Evolutionary conservation across 257 asterid genomes (phyloP), one percentile per base, ranked within the genome.

Genomic region (Eustoma russellianum): DNA sequence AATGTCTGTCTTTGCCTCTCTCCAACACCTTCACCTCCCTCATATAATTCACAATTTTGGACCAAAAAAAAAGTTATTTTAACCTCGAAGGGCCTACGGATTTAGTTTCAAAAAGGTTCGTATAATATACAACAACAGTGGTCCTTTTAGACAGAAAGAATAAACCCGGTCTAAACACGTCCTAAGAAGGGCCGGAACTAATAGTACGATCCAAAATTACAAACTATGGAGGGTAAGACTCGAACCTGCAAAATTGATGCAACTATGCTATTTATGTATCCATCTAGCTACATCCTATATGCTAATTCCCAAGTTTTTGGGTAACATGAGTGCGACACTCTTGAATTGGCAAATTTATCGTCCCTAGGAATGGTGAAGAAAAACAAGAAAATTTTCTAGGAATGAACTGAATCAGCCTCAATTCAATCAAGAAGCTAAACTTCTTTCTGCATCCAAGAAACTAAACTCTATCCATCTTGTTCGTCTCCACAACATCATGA

Each of bases 1-100:
- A 46, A 61, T 41, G 10, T 70, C 78, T 65, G 76, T 69, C 80
- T 68, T 60, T 68, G 56, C 66, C 50, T 48, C 30, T 45, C 57
- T 30, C 46, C 4, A 30, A 18, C 54, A 4, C 59, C n/a, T 41
- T 19, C 68, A 3, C 71, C 56, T 64, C n/a, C n/a, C n/a, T 24
- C 30, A 24, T 24, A 2, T 1, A 24, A 24, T 24, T 24, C 1
- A 24, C 30, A 24, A 24, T 24, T 24, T 24, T 24, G 30, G 30
- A 24, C 3, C 3, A 2, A 24, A n/a, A n/a, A 24, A 1, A 24
- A 24, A 4, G 30, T 24, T 24, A 24, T 24, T 4, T 4, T n/a
- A 24, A 24, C 2, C 3, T 24, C 30, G 30, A 24, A 4, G 30
- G 30, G 0, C 30, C 30, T 4, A 24, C 30, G 30, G 3, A 2